Evolutionary conservation across 352 stramenopile genomes (phyloP), one percentile per base, ranked within the genome.

Genomic region (Globisporangium cystogenes): DNA sequence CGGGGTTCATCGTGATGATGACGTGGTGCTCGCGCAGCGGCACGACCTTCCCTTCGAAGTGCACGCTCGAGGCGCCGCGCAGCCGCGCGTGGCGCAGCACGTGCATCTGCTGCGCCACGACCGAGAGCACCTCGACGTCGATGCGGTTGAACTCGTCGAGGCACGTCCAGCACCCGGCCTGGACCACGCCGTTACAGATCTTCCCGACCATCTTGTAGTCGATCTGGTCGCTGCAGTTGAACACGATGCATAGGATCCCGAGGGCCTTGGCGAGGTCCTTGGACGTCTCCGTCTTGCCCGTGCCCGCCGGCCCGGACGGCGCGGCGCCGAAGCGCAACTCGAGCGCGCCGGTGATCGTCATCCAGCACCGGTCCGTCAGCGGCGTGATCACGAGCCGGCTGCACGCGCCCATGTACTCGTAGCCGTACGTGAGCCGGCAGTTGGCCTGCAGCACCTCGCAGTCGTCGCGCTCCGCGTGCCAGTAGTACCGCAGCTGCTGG

Each of bases 171-270:
- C 70, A 72, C 4, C 88, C 85, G 4, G 77, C 72, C 58, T 93
- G 80, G 24, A 82, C 66, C 12, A 92, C 72, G 23, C 86, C 86
- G 45, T 91, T 90, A 35, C 93, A 90, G 31, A 95, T 84, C 46
- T 80, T 92, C n/a, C 68, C 83, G 72, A 93, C 83, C 66, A 89
- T 90, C 53, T 81, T 87, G 64, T 87, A 90, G 55, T 87, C 96
- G 71, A 98, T 98, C 68, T 98, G 90, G 55, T 98, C 93, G 29
- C 83, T 97, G 71, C 94, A 98, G 60, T 98, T 98, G 61, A 97
- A 97, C 18, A 98, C 93, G 55, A 98, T 97, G 54, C 89, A 97
- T 0, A 95, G 76, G 27, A 97, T 93, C 1, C 87, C 92, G 1
- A 98, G 69, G 1, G 81, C 87, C 57, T 94, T 90, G 11, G 88